Conservation (phyloP, 257 asterid species). For the Solanum lignicaule region DNA sequence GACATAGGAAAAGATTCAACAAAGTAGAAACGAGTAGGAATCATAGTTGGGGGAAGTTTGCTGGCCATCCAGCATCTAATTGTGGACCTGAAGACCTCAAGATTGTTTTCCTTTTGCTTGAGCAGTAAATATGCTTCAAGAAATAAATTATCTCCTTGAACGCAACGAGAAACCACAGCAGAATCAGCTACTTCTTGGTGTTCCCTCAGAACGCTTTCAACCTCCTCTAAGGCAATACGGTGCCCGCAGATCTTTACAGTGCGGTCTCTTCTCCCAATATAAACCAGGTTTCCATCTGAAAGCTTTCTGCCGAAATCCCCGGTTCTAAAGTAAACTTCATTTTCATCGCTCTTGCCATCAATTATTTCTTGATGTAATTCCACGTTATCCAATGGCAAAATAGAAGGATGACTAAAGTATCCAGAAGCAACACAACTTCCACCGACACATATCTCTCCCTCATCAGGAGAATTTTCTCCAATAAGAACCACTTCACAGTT, state of each 20-base stretch:
- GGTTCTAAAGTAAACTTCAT: slow-evolving; percentile 45
- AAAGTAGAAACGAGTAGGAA: slow-evolving; percentile 52
- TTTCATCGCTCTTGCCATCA: neutral
- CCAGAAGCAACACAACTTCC: slow-evolving; percentile 82
- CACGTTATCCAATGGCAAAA: slow-evolving; percentile 34
- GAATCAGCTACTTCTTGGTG: slow-evolving; percentile 70
- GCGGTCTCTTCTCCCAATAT: slow-evolving; percentile 86
- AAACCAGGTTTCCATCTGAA: slow-evolving; percentile 68
- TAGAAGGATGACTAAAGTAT: slow-evolving; percentile 53
- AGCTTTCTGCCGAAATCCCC: slow-evolving; percentile 87
- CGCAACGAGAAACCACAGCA: slow-evolving; percentile 54
- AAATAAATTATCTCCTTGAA: slow-evolving; percentile 38
- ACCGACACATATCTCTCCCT: slow-evolving; percentile 75
- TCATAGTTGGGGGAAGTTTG: slow-evolving; percentile 62
- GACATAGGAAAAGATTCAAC: slow-evolving; percentile 57
- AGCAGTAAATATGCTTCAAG: slow-evolving; percentile 71
- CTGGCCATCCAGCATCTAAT: slow-evolving; percentile 50
- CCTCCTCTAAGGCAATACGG: slow-evolving; percentile 81
- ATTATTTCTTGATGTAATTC: slow-evolving; percentile 14
- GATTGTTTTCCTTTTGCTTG: slow-evolving; percentile 27
- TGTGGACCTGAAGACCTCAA: slow-evolving; percentile 28
- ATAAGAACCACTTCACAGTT: slow-evolving; percentile 63
- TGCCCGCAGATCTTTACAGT: slow-evolving; percentile 70
- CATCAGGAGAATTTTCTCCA: slow-evolving; percentile 54
- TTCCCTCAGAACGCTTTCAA: slow-evolving; percentile 54